phyloP scores from a whole-genome alignment of 202 grass and related monocot species.

The Bolboschoenoplectus hybrid region DNA sequence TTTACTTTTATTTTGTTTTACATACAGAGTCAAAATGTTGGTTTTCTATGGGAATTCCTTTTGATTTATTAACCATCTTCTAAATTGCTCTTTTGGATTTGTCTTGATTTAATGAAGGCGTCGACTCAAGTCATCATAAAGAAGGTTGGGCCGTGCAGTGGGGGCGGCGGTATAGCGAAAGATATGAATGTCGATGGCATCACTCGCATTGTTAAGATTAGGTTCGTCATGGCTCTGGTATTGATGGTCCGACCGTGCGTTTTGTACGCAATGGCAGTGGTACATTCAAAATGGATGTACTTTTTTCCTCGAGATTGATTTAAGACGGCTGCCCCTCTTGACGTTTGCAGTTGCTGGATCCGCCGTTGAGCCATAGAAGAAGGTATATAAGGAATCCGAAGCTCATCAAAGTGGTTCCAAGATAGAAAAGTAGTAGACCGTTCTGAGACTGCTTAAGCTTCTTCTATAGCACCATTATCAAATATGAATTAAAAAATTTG shows the following conservation, averaged over 20 bases:
- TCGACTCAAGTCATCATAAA: neutral
- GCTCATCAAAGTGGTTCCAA: no score
- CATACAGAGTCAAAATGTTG: neutral
- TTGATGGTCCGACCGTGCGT: constrained; percentile 45
- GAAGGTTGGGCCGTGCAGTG: constrained; percentile 47
- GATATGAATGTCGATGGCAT: constrained; percentile 54
- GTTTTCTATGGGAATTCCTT: neutral
- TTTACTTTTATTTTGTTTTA: no score
- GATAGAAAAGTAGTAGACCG: no score
- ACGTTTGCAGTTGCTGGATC: no score
- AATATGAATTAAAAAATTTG: no score
- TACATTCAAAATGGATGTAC: no score
- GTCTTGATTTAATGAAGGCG: neutral
- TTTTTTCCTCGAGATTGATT: no score
- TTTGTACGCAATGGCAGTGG: constrained; percentile 40
- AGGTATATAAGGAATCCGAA: no score
- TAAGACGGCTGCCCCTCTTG: no score
- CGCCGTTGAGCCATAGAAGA: no score
- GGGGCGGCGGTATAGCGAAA: constrained; percentile 31
- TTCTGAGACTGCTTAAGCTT: no score
- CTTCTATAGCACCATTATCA: no score
- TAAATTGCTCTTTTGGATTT: neutral
- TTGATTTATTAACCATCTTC: neutral
- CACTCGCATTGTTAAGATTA: constrained; percentile 50
- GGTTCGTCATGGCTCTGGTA: constrained; percentile 40